A percentile compares a stretch with the other conserved stretches of the same genome.
Evolutionary conservation across 2,329 filamentous ascomycete genomes (phyloP).

Genomic region (Scorias spongiosa): DNA sequence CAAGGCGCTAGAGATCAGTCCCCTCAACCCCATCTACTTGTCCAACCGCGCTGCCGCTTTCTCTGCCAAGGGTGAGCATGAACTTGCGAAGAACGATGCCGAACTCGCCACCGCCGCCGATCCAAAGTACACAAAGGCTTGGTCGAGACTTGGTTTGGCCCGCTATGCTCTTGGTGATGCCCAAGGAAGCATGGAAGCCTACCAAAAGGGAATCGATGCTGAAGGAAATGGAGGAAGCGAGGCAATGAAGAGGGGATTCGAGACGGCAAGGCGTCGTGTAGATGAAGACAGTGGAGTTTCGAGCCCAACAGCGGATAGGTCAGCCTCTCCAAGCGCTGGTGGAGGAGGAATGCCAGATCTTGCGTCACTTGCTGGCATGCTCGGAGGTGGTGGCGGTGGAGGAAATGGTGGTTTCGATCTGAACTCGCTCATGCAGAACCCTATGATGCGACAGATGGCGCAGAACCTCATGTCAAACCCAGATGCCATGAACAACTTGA

Average conservation of each 20-base stretch:
- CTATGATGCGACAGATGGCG: conserved; percentile 95
- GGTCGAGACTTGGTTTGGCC: conserved; percentile 83
- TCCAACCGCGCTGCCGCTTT: conserved; percentile 94
- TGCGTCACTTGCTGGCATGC: conserved; percentile 27
- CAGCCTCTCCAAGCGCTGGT: not conserved
- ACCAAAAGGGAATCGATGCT: conserved; percentile 78
- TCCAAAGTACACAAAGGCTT: conserved; percentile 91
- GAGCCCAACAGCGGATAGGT: conserved; percentile 9
- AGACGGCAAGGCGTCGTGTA: conserved; percentile 79
- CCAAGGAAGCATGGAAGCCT: conserved; percentile 85
- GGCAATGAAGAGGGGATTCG: conserved; percentile 91
- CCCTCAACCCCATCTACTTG: conserved; percentile 87
- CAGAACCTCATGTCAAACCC: conserved; percentile 97
- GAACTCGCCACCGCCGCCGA: conserved; percentile 80
- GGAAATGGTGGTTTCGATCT: conserved; percentile 81
- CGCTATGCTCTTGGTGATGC: conserved; percentile 84
- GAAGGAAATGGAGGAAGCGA: conserved; percentile 91
- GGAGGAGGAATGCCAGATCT: conserved; percentile 30
- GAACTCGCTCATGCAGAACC: conserved; percentile 80
- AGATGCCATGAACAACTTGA: conserved; percentile 76
- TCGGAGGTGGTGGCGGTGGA: conserved; percentile 43
- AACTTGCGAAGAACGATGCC: conserved; percentile 70
- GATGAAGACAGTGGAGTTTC: conserved; percentile 53
- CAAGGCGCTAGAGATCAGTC: conserved; percentile 64
- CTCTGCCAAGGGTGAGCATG: conserved; percentile 70